Percentiles rank a stretch among this genome's conserved stretches.
These are phyloP conservation scores for Cutaneotrichosporon curvatum DNA, from an alignment of 1,284 basidiomycete species.

Conservation along the genomic window DNA sequence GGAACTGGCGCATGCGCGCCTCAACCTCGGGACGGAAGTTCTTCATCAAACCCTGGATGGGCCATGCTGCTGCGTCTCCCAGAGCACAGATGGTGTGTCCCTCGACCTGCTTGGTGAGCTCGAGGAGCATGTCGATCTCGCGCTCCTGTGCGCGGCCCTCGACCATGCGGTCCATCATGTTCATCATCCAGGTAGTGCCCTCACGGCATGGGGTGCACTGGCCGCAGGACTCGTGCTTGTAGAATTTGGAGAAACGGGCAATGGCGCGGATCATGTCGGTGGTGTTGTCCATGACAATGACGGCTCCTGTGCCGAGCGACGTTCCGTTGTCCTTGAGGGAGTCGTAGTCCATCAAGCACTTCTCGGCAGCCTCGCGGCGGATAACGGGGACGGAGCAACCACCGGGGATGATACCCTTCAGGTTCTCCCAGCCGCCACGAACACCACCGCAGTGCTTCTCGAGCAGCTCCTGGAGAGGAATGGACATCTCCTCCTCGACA, in stretches of 20 bases:
- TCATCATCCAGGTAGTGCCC: slow-evolving; percentile 97
- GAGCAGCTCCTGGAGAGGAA: slow-evolving; percentile 84
- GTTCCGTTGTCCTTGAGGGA: slow-evolving; percentile 91
- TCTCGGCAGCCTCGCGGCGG: slow-evolving; percentile 69
- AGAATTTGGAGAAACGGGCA: slow-evolving; percentile 87
- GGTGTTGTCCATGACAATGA: slow-evolving; percentile 98
- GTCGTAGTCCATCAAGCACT: slow-evolving; percentile 98
- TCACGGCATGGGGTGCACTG: slow-evolving; percentile 97
- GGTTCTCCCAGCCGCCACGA: slow-evolving; percentile 89
- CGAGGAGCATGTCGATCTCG: slow-evolving; percentile 95
- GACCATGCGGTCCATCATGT: slow-evolving; percentile 85
- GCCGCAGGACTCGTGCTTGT: slow-evolving; percentile 98
- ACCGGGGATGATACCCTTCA: slow-evolving; percentile 85
- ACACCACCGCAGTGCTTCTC: slow-evolving; percentile 97
- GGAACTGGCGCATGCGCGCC: slow-evolving; percentile 71
- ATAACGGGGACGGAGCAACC: slow-evolving; percentile 94
- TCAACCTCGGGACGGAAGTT: slow-evolving; percentile 96
- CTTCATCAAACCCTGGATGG: slow-evolving; percentile 83
- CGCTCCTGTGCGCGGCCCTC: slow-evolving; percentile 82
- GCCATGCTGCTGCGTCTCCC: slow-evolving; percentile 97
- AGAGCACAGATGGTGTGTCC: slow-evolving; percentile 93
- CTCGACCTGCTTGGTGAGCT: slow-evolving; percentile 93
- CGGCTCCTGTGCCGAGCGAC: slow-evolving; percentile 92
- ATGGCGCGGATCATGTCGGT: slow-evolving; percentile 92
- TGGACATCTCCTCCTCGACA: slow-evolving; percentile 98